A percentile compares a stretch with the other conserved stretches of the same genome.
Evolutionary conservation across 768 basidiomycete genomes (phyloP).

Genomic region (Daedaleopsis sinensis): DNA sequence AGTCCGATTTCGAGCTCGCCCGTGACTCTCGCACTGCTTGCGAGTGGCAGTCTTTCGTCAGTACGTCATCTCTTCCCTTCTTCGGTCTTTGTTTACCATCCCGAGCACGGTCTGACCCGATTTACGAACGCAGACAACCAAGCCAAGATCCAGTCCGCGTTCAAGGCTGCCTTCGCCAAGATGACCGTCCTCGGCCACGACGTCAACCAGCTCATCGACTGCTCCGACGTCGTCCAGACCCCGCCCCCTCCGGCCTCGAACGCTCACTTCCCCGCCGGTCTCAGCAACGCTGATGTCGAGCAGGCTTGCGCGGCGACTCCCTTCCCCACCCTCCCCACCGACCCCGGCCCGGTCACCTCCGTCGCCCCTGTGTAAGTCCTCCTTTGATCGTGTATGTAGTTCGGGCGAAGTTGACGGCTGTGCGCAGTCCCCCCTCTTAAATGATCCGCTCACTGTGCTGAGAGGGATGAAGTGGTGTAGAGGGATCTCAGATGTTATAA

Average conservation of each 20-base stretch:
- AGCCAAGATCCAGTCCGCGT: slow-evolving; percentile 27
- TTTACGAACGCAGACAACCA: slow-evolving; percentile 33
- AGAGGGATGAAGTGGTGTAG: background rate
- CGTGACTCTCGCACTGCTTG: slow-evolving; percentile 39
- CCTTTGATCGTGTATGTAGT: too few relatives aligned
- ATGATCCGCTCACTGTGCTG: too few relatives aligned
- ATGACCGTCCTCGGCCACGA: slow-evolving; percentile 34
- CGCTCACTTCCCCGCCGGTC: slow-evolving; percentile 29
- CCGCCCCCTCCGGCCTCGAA: slow-evolving; percentile 16
- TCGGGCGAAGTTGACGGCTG: background rate
- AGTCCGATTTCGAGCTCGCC: slow-evolving; percentile 36
- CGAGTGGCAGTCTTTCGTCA: slow-evolving; percentile 36
- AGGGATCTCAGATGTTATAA: background rate
- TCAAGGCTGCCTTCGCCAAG: slow-evolving; percentile 34
- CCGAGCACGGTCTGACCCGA: too few relatives aligned
- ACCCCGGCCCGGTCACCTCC: slow-evolving; percentile 36
- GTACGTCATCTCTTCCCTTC: slow-evolving; percentile 4
- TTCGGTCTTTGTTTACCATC: too few relatives aligned
- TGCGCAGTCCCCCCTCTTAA: slow-evolving; percentile 13
- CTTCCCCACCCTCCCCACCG: slow-evolving; percentile 23
- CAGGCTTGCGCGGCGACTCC: slow-evolving; percentile 23
- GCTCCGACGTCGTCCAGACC: slow-evolving; percentile 21
- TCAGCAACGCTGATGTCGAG: slow-evolving; percentile 26
- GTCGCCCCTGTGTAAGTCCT: slow-evolving; percentile 36
- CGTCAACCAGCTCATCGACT: slow-evolving; percentile 18